phyloP scores from a whole-genome alignment of 768 basidiomycete species.

The Pulveroboletus frians region DNA sequence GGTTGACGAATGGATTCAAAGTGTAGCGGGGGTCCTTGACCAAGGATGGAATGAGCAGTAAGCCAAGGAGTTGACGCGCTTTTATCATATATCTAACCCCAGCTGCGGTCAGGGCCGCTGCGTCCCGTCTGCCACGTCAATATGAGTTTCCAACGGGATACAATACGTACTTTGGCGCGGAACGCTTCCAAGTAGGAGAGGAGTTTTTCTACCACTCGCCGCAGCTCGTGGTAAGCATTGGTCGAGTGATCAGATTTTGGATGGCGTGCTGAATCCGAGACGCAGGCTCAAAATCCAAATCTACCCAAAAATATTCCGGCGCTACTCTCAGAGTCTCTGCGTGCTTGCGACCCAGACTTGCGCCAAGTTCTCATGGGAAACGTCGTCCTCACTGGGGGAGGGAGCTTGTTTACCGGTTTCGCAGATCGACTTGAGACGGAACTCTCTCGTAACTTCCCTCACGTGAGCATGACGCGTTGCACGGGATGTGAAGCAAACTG shows the following conservation, averaged over 20 bases:
- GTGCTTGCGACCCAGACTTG: constrained; percentile 86
- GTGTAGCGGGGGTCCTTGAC: constrained; percentile 78
- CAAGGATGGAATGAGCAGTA: constrained; percentile 89
- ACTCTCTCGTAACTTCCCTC: constrained; percentile 66
- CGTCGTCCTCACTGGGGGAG: constrained; percentile 94
- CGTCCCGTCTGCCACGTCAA: constrained; percentile 51
- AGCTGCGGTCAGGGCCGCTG: constrained; percentile 45
- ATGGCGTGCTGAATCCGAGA: constrained; percentile 4
- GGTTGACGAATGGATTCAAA: constrained; percentile 92
- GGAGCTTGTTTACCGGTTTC: constrained; percentile 81
- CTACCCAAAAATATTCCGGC: constrained; percentile 72
- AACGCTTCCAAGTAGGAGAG: constrained; percentile 83
- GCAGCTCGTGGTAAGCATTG: constrained; percentile 43
- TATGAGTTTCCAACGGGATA: constrained; percentile 98
- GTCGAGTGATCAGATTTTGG: background rate
- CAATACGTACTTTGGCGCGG: constrained; percentile 73
- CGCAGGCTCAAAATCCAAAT: constrained; percentile 51
- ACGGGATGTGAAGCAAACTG: constrained; percentile 1
- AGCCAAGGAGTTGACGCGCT: constrained; percentile 19
- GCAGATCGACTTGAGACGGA: constrained; percentile 79
- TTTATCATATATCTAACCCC: background rate
- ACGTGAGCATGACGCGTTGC: constrained; percentile 47
- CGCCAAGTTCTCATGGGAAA: constrained; percentile 88
- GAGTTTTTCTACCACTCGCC: constrained; percentile 77
- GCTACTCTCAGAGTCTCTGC: constrained; percentile 72